These are phyloP conservation scores for Rhodotorula glutinis DNA, from an alignment of 1,284 basidiomycete species.

Conservation along the genomic window DNA sequence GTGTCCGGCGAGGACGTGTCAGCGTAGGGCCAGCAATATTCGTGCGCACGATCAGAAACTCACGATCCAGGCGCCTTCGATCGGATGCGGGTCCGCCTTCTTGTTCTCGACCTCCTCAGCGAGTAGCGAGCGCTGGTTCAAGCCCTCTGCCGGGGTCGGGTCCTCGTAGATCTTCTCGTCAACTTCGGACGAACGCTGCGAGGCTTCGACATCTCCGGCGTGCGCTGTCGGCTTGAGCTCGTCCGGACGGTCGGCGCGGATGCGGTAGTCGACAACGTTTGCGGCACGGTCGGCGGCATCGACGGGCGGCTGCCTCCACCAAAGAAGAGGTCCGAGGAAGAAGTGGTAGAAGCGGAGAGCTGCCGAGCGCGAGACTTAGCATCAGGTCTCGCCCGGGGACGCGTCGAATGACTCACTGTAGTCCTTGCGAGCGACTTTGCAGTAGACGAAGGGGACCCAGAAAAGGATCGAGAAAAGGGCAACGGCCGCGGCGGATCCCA, in stretches of 20 bases:
- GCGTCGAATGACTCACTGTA: constrained; percentile 45
- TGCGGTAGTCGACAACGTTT: constrained; percentile 51
- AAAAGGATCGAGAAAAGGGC: constrained; percentile 51
- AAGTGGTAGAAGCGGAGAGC: constrained; percentile 50
- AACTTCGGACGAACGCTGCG: neutral
- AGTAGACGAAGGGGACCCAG: constrained; percentile 54
- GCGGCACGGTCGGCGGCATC: constrained; percentile 39
- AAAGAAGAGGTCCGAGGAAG: constrained; percentile 54
- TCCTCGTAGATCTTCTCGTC: constrained; percentile 29
- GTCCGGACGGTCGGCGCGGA: constrained; percentile 19
- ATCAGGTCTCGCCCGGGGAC: no score
- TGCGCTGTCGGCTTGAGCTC: neutral
- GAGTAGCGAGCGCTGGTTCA: constrained; percentile 13
- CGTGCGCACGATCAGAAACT: neutral
- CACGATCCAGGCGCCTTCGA: constrained; percentile 44
- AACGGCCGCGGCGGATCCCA: constrained; percentile 51
- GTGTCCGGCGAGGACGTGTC: no score
- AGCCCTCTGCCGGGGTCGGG: neutral
- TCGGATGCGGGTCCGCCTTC: constrained; percentile 38
- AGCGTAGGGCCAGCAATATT: neutral
- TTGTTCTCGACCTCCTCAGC: constrained; percentile 28
- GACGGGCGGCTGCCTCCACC: constrained; percentile 50
- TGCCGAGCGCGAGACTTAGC: neutral
- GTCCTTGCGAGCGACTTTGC: constrained; percentile 53
- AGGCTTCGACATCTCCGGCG: constrained; percentile 1